Evolutionary conservation across 352 stramenopile genomes (phyloP).

Genomic region (Phytophthora cryptogea): DNA sequence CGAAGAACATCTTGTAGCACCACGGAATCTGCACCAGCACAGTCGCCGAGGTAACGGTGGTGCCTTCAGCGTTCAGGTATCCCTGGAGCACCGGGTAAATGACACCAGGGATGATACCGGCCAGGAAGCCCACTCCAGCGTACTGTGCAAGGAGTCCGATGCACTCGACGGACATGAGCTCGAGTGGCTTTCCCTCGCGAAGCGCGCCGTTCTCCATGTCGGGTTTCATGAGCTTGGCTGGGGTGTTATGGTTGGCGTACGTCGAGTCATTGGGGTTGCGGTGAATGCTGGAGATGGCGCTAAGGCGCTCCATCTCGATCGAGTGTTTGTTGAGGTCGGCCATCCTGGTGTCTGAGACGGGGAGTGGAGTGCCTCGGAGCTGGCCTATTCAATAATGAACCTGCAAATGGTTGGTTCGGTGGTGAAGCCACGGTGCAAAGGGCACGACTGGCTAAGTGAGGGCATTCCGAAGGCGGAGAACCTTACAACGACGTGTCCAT

Average conservation of each 20-base stretch:
- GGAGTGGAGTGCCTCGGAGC: background rate
- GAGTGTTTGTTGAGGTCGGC: constrained; percentile 28
- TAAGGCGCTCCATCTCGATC: constrained; percentile 30
- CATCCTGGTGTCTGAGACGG: constrained; percentile 23
- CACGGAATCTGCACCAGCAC: constrained; percentile 54
- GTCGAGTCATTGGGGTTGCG: constrained; percentile 24
- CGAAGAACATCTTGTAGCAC: constrained; percentile 63
- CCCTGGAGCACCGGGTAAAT: constrained; percentile 61
- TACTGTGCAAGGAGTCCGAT: constrained; percentile 55
- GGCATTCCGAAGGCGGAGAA: constrained; percentile 8
- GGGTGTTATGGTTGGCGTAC: constrained; percentile 27
- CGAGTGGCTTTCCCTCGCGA: constrained; percentile 36
- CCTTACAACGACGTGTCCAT: background rate
- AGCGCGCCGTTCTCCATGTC: constrained; percentile 39
- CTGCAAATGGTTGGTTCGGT: constrained; percentile 16
- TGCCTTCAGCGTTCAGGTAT: constrained; percentile 57
- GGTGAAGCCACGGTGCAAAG: background rate
- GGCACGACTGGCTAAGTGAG: constrained; percentile 26
- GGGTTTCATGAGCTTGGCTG: constrained; percentile 16
- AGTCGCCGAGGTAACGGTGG: constrained; percentile 43
- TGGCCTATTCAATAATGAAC: constrained; percentile 20
- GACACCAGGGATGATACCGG: constrained; percentile 37
- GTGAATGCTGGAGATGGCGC: constrained; percentile 30
- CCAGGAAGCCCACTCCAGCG: constrained; percentile 46
- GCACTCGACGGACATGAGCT: constrained; percentile 40